A percentile compares a stretch with the other conserved stretches of the same genome.
Conservation (phyloP, 2,329 filamentous ascomycete species). For the Tolypocladium cylindrosporum region DNA sequence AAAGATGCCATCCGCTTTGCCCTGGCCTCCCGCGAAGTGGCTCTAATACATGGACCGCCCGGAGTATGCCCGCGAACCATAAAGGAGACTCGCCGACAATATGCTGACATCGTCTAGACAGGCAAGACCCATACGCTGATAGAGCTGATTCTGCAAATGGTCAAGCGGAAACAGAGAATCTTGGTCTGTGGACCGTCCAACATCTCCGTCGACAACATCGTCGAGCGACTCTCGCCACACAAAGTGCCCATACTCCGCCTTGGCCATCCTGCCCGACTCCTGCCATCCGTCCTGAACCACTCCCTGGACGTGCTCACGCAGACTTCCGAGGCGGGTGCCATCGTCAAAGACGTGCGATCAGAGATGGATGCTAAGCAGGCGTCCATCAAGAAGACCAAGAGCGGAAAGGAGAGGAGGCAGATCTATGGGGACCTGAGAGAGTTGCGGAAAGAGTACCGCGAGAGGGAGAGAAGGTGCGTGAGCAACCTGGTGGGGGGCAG, state of each 20-base stretch:
- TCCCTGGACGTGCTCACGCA: constrained; percentile 86
- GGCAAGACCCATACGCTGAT: constrained; percentile 96
- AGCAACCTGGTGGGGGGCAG: constrained; percentile 63
- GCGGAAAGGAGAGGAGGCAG: constrained; percentile 64
- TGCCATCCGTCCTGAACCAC: constrained; percentile 80
- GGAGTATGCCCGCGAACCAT: constrained; percentile 40
- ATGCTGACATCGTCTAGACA: constrained; percentile 40
- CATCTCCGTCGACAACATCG: constrained; percentile 96
- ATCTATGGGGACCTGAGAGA: constrained; percentile 83
- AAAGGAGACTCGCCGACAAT: neutral
- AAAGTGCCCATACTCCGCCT: constrained; percentile 82
- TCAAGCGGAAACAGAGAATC: constrained; percentile 62
- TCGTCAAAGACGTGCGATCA: constrained; percentile 79
- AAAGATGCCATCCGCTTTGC: constrained; percentile 71
- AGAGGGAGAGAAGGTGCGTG: constrained; percentile 75
- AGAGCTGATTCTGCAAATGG: constrained; percentile 85
- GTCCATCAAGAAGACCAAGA: constrained; percentile 77
- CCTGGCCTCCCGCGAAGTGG: constrained; percentile 68
- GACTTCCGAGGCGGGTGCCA: constrained; percentile 78
- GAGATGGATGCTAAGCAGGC: constrained; percentile 92
- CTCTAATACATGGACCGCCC: constrained; percentile 87
- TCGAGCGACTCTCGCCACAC: constrained; percentile 77
- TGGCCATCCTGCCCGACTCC: constrained; percentile 81
- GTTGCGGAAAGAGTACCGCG: constrained; percentile 77
- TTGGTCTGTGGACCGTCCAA: constrained; percentile 96